Conservation (phyloP, 345 rosid species). For the Heritiera littoralis region DNA sequence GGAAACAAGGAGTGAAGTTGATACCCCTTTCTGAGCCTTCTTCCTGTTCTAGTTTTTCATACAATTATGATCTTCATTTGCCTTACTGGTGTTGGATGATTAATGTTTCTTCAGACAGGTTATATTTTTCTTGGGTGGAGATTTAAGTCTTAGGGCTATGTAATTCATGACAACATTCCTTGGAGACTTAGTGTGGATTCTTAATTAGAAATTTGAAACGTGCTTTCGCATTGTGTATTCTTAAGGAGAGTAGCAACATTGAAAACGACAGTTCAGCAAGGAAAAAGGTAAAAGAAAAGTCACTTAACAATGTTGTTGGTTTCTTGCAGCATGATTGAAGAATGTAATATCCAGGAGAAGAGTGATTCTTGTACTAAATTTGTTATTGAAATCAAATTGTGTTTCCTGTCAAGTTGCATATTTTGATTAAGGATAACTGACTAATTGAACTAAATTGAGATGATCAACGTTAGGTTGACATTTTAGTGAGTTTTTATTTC, state of each 20-base stretch:
- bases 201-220: not conserved
- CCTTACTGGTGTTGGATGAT: conserved; percentile 16
- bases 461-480: too few species aligned
- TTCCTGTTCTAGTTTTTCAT: conserved; percentile 19
- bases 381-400: not conserved
- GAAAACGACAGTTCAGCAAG: not conserved
- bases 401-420: too few species aligned
- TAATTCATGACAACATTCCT: conserved; percentile 19
- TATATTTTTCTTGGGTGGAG: conserved; percentile 1
- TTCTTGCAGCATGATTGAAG: not conserved
- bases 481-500: too few species aligned
- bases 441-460: too few species aligned
- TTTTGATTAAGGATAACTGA: too few species aligned
- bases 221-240: not conserved
- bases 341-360: not conserved
- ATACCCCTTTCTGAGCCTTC: conserved; percentile 66
- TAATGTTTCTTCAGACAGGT: conserved; percentile 14
- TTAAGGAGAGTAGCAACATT: not conserved
- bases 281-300: not conserved
- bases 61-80: conserved; percentile 17
- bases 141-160: conserved; percentile 6
- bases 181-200: conserved; percentile 19
- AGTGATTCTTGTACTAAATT: not conserved
- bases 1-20: conserved; percentile 82
- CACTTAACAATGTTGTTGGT: not conserved